Base-by-base conservation (phyloP, 2,329 filamentous ascomycete genomes). In the Penicillium italicum region DNA sequence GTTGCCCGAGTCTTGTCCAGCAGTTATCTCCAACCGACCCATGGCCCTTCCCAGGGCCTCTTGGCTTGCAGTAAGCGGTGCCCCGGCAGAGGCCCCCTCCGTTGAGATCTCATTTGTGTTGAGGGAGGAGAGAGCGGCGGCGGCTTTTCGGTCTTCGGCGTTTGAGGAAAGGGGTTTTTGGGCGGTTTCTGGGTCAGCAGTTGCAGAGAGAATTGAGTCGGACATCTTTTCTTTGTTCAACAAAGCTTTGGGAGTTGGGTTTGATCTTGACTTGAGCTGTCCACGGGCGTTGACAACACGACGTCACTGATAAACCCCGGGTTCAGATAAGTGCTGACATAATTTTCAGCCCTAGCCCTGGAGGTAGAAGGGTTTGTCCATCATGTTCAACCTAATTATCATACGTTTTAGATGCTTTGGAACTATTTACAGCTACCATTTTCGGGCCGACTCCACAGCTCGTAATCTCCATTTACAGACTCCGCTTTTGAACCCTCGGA, bases 91-190 rank as follows among this genome's bases (percentile, higher is more conserved):
- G 11, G 57, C 56, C 40, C 69, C 69, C 30, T 73, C 71, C 10
- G 74, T 67, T 7, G 65, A 69, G 49, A 76, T 72, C 45, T 71
- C 73, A 51, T 72, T 76, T 12, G 71, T 69, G 58, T 78, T 73
- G 36, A 80, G 73, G 34, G 77, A 71, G 56, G 76, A 77, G 47
- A 80, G 76, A 9, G 78, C 78, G 14, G 76, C 78, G 18, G 77
- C 78, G 11, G 78, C 77, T 67, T 78, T 79, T 63, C 78, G 78
- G 65, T 79, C 78, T 70, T 80, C 78, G 30, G 77, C 76, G 58
- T 76, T 77, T 34, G 72, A 68, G 40, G 77, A 75, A 42, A 72
- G 66, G 8, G 64, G 50, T 36, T 71, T 69, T 31, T 73, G 67
- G 31, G 60, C 58, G 20, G 71, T 62, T 28, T 73, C 69, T 33